Base-by-base conservation (phyloP, 192 early-diverging fungal genomes). In the Allomyces javanicus region DNA sequence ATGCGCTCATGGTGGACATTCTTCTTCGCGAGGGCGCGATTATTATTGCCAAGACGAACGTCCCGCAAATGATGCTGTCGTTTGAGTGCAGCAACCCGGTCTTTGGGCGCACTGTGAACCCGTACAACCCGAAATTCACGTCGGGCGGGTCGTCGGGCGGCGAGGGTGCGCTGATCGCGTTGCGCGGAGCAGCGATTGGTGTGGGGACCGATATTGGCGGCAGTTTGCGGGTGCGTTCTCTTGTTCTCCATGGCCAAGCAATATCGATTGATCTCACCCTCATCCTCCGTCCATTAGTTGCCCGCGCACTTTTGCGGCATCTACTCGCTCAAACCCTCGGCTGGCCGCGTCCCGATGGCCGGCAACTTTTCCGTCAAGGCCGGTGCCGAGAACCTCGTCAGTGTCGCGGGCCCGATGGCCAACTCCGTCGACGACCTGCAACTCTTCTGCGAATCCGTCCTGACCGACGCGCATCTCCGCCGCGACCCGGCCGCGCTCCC, bases 151-250 rank as follows among this genome's bases (percentile, higher is more conserved):
- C 55, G n/a, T 63, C 61, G 14, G 58, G 67, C 44, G 67, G 67
- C 61, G 67, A 67, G 27, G 67, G 62, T 3, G 67, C 62, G 33
- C 67, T 67, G 19, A 3, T 67, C n/a, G 67, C 61, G 12, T 23
- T 61, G n/a, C 24, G 25, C 5, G 67, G 55, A 0, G 22, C 61
- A 0, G 24, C 62, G 40, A 23, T 67, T 9, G 67, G 67, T 6
- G 58, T 67, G 17, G 67, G 61, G 5, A 67, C 61, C 21, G 67
- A 67, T 63, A 67, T 67, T 61, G 66, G 66, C 26, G 66, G 66
- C 9, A 61, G 50, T 45, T 23, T 66, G 10, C 50, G 44, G 14
- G 55, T 40, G 3, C 9, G 33, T 40, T 7, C 4, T 40, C 33
- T 9, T 40, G 33, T 9, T 40, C 33, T 40, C 33, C 33, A 40